These are phyloP conservation scores for Lodderomyces jiufengensis DNA, from an alignment of 1,139 yeast species.

Conservation along the genomic window DNA sequence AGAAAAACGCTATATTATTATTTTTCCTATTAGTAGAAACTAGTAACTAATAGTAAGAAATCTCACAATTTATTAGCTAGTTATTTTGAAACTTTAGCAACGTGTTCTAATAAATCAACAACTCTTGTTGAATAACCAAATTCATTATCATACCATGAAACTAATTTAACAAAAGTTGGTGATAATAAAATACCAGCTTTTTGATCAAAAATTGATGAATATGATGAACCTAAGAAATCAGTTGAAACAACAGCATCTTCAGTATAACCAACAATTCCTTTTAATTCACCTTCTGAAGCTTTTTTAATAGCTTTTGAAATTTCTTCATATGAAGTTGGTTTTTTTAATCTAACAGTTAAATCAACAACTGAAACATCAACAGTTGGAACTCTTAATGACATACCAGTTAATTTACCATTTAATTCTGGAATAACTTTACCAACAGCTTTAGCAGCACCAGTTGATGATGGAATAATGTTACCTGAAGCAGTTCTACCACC, in stretches of 20 bases:
- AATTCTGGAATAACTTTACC: conserved; percentile 87
- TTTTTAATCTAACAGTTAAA: conserved; percentile 54
- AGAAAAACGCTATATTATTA: too few relatives aligned
- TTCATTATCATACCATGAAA: conserved; percentile 90
- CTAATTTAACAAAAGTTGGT: conserved; percentile 80
- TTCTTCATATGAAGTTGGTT: conserved; percentile 69
- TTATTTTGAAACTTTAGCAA: conserved; percentile 48
- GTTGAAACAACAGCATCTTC: conserved; percentile 84
- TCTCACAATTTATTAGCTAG: conserved; percentile 16
- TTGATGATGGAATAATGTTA: conserved; percentile 85
- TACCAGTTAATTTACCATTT: conserved; percentile 86
- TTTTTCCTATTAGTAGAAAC: too few relatives aligned
- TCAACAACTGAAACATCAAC: conserved; percentile 71
- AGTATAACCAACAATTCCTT: conserved; percentile 80
- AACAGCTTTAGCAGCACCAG: conserved; percentile 93
- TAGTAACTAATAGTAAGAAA: background rate
- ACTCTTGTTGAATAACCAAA: conserved; percentile 92
- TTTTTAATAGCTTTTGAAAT: conserved; percentile 69
- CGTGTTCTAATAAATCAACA: conserved; percentile 76
- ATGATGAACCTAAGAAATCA: conserved; percentile 74
- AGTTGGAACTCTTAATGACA: conserved; percentile 87
- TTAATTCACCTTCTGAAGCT: conserved; percentile 65
- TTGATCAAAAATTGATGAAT: conserved; percentile 81
- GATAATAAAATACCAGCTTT: conserved; percentile 82
- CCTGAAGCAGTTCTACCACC: conserved; percentile 92